Base-by-base conservation (phyloP, 164 flowering plant species). In the Magnolia sinica region DNA sequence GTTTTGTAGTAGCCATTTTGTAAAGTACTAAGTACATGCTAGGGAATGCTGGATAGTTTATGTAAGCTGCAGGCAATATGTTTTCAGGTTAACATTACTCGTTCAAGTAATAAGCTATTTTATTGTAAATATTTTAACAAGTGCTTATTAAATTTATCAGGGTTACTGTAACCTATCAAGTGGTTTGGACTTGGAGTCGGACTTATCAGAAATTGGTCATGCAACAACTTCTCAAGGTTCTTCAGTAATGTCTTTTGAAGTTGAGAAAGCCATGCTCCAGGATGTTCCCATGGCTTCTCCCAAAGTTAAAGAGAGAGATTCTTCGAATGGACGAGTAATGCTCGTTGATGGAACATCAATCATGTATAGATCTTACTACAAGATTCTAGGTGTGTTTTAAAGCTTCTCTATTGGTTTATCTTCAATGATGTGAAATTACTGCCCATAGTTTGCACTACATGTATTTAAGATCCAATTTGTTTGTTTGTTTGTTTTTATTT, bases 271-370 rank as follows among this genome's bases (percentile, higher is more conserved):
- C 66, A 8, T 76, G 20, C 14, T 61, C 23, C 81, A 79, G 74
- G 83, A 78, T 55, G 55, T 59, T 18, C 63, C 45, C 2, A 16
- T 76, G 63, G 78, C 79, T 79, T 63, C 84, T 23, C 69, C 66
- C 72, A 78, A 84, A 37, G 19, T 31, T 63, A 66, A 74, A 68
- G 83, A 80, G 27, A 74, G 58, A 72, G 81, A 63, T 71, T 52
- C 87, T 65, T 85, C 86, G 29, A 80, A 84, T 80, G 92, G 91
- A 51, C 87, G 95, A 84, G 89, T 95, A 51, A 95, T 95, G 97
- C 94, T 95, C 18, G 85, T 95, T 79, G 98, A 95, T 88, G 98
- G 98, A 27, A 95, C 96, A 71, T 82, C 98, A 27, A 73, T 91
- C 67, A 89, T 95, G 8, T 93, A 93, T 76, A 87, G 97, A 83